Conservation (phyloP, 768 basidiomycete species). For the Suillus tomentosus region DNA sequence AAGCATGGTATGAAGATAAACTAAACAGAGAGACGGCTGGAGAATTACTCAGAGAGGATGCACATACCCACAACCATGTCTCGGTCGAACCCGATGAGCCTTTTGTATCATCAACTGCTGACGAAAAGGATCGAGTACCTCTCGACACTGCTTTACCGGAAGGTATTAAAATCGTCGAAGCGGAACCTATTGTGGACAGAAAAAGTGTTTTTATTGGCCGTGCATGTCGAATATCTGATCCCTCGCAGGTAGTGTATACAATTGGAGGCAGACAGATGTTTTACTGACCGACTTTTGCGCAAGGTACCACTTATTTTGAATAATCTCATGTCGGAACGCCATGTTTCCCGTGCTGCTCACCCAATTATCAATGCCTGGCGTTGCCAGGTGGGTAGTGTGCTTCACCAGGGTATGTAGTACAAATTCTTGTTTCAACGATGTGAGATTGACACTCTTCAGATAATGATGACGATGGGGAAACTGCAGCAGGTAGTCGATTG, state of each 20-base stretch:
- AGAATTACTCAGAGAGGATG: conserved; percentile 58
- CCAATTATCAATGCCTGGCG: conserved; percentile 85
- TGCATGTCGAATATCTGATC: conserved; percentile 77
- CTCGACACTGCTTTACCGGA: conserved; percentile 45
- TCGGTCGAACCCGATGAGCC: conserved; percentile 14
- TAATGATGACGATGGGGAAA: conserved; percentile 94
- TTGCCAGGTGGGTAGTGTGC: conserved; percentile 62
- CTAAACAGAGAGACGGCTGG: conserved; percentile 56
- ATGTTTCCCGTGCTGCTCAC: conserved; percentile 74
- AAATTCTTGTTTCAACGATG: not conserved
- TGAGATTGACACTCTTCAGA: conserved; percentile 47
- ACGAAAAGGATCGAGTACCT: conserved; percentile 8
- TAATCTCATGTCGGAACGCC: conserved; percentile 68
- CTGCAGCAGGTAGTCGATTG: conserved; percentile 86
- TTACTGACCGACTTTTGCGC: not conserved
- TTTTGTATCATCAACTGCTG: not conserved
- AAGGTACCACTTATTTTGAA: conserved; percentile 72
- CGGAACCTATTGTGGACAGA: conserved; percentile 83
- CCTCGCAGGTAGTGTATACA: conserved; percentile 59
- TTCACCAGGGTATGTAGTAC: conserved; percentile 67
- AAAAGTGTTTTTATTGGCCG: conserved; percentile 87
- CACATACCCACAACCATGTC: conserved; percentile 24
- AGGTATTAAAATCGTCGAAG: conserved; percentile 65
- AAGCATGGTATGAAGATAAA: conserved; percentile 71
- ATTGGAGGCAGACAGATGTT: conserved; percentile 19